Evolutionary conservation across 495 filamentous ascomycete species (phyloP).

Genomic region (Annulohypoxylon bovei): DNA sequence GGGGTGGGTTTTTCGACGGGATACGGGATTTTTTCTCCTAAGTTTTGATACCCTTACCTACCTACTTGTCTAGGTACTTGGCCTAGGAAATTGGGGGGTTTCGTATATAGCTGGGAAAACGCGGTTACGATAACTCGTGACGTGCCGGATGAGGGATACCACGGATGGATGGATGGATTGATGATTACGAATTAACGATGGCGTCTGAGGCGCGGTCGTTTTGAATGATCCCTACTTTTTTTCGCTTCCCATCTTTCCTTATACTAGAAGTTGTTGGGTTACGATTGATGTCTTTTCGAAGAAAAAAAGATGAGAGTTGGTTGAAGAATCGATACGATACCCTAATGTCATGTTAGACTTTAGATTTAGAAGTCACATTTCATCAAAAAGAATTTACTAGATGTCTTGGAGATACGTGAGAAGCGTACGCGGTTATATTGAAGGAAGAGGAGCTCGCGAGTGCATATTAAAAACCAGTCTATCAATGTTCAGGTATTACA

Average conservation of each 20-base stretch:
- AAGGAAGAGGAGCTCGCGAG: background rate
- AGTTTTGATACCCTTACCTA: background rate
- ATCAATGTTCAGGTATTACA: constrained; percentile 37
- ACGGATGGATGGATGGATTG: background rate
- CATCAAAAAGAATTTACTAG: background rate
- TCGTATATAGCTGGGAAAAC: no score
- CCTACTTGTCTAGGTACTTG: background rate
- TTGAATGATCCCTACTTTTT: background rate
- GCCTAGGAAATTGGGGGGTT: background rate
- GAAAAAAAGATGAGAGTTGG: constrained; percentile 7
- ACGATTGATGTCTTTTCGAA: constrained; percentile 29
- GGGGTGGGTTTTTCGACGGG: constrained; percentile 39
- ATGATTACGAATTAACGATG: constrained; percentile 18
- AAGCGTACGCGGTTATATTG: background rate
- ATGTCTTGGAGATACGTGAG: background rate
- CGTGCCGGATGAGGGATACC: background rate
- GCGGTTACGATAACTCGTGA: no score
- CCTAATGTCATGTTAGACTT: constrained; percentile 31
- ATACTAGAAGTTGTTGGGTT: constrained; percentile 18
- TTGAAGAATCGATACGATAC: constrained; percentile 36
- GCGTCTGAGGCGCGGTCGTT: constrained; percentile 19
- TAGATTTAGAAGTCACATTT: constrained; percentile 19
- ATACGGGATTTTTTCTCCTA: constrained; percentile 46
- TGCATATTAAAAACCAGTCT: constrained; percentile 44
- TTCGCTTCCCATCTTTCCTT: constrained; percentile 38